Conservation (phyloP, 345 rosid species). For the Pugionium cornutum region DNA sequence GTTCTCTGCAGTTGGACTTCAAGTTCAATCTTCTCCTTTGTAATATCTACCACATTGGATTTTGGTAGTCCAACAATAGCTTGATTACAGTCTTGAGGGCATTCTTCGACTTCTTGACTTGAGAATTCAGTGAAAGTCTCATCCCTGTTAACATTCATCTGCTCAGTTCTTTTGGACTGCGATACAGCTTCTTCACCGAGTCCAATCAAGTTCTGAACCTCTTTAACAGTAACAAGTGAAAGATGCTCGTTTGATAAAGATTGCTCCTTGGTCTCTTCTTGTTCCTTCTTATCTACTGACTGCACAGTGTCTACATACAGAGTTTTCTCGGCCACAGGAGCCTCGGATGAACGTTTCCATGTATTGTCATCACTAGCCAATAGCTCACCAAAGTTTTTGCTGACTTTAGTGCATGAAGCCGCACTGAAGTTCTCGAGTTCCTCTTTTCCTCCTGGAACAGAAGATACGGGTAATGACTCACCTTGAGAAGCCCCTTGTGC, state of each 20-base stretch:
- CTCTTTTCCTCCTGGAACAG: conserved; percentile 18
- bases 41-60: conserved; percentile 28
- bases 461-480: too few relatives aligned
- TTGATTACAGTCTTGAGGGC: conserved; percentile 8
- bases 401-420: conserved; percentile 28
- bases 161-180: conserved; percentile 29
- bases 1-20: conserved; percentile 37
- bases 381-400: conserved; percentile 49
- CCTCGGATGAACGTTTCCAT: conserved; percentile 45
- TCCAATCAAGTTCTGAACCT: conserved; percentile 35
- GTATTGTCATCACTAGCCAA: conserved; percentile 55
- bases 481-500: neutral
- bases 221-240: conserved; percentile 31
- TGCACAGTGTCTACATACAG: conserved; percentile 70
- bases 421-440: neutral
- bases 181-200: conserved; percentile 19
- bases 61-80: conserved; percentile 21
- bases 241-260: neutral
- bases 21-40: conserved; percentile 41
- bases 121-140: conserved; percentile 29
- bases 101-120: conserved; percentile 17
- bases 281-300: conserved; percentile 38
- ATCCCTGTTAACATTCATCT: conserved; percentile 22
- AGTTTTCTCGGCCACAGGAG: conserved; percentile 66
- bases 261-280: conserved; percentile 29